These are phyloP conservation scores for Penicillium griseofulvum DNA, from an alignment of 2,329 filamentous ascomycete species.

Conservation along the genomic window DNA sequence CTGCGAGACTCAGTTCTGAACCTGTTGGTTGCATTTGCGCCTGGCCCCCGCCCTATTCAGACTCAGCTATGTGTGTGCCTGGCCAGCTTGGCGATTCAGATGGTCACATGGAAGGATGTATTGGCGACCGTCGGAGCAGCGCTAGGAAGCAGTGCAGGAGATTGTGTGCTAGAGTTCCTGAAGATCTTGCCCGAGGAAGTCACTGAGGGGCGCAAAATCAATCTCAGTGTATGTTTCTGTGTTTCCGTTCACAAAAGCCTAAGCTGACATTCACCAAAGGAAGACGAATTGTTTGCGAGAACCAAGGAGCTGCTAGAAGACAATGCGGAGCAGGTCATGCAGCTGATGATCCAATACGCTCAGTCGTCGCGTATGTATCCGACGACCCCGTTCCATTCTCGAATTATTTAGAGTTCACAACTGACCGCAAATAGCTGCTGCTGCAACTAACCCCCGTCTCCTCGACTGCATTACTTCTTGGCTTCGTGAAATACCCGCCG, in stretches of 20 bases:
- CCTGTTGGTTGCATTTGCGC: slow-evolving; percentile 75
- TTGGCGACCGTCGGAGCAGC: slow-evolving; percentile 75
- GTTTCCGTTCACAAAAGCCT: neutral
- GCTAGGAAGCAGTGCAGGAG: slow-evolving; percentile 67
- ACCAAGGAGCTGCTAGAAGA: slow-evolving; percentile 87
- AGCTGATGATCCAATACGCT: slow-evolving; percentile 83
- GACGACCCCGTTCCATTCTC: neutral
- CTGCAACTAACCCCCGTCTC: slow-evolving; percentile 81
- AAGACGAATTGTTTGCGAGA: slow-evolving; percentile 86
- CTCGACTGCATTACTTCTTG: slow-evolving; percentile 96
- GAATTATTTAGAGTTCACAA: slow-evolving; percentile 5
- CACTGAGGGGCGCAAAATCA: slow-evolving; percentile 98
- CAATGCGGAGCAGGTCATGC: slow-evolving; percentile 83
- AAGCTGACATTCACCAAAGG: slow-evolving; percentile 52
- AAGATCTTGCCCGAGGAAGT: slow-evolving; percentile 98
- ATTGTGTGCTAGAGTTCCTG: slow-evolving; percentile 91
- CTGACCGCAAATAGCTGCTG: slow-evolving; percentile 56
- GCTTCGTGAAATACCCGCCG: slow-evolving; percentile 87
- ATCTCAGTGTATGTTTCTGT: slow-evolving; percentile 84
- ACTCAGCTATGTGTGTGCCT: slow-evolving; percentile 94
- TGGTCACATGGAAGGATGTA: slow-evolving; percentile 94
- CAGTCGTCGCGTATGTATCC: slow-evolving; percentile 73
- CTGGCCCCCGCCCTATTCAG: slow-evolving; percentile 77
- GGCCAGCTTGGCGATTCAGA: slow-evolving; percentile 91
- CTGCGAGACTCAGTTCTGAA: slow-evolving; percentile 81